These are phyloP conservation scores for Aspergillus carbonarius DNA, from an alignment of 2,329 filamentous ascomycete genomes.

Conservation along the genomic window DNA sequence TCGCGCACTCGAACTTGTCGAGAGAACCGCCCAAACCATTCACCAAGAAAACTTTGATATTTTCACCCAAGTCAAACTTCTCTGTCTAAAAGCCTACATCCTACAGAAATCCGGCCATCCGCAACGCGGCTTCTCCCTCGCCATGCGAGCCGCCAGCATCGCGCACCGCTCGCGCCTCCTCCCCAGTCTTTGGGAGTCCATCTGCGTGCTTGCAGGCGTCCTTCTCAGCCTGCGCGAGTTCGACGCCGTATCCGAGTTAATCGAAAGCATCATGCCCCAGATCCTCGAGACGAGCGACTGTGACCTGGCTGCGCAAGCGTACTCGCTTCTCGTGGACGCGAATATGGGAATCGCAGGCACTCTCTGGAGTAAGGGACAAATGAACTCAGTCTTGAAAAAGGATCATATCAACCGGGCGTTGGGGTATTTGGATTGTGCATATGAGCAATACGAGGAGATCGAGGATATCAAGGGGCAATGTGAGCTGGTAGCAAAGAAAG, in stretches of 20 bases:
- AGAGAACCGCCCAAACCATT: conserved; percentile 53
- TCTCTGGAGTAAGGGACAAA: conserved; percentile 31
- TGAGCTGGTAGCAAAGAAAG: conserved; percentile 79
- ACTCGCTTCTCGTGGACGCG: conserved; percentile 71
- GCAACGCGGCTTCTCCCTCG: conserved; percentile 73
- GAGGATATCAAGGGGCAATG: conserved; percentile 70
- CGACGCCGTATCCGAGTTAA: conserved; percentile 61
- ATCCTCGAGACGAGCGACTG: conserved; percentile 69
- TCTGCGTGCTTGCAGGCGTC: conserved; percentile 66
- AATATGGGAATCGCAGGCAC: conserved; percentile 71
- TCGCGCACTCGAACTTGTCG: conserved; percentile 55
- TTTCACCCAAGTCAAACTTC: conserved; percentile 66
- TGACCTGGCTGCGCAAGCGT: conserved; percentile 64
- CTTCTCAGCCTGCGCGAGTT: conserved; percentile 71
- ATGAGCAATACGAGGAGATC: conserved; percentile 63
- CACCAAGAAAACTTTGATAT: conserved; percentile 61
- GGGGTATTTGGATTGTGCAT: conserved; percentile 62
- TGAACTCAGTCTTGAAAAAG: conserved; percentile 42
- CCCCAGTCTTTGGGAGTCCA: conserved; percentile 69
- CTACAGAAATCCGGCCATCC: conserved; percentile 67
- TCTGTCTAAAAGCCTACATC: conserved; percentile 71
- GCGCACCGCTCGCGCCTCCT: conserved; percentile 69
- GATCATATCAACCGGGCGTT: conserved; percentile 61
- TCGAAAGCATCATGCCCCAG: conserved; percentile 71
- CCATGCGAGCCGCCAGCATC: conserved; percentile 71